These are phyloP conservation scores for Capsicum baccatum DNA, from an alignment of 257 asterid species.

Conservation along the genomic window DNA sequence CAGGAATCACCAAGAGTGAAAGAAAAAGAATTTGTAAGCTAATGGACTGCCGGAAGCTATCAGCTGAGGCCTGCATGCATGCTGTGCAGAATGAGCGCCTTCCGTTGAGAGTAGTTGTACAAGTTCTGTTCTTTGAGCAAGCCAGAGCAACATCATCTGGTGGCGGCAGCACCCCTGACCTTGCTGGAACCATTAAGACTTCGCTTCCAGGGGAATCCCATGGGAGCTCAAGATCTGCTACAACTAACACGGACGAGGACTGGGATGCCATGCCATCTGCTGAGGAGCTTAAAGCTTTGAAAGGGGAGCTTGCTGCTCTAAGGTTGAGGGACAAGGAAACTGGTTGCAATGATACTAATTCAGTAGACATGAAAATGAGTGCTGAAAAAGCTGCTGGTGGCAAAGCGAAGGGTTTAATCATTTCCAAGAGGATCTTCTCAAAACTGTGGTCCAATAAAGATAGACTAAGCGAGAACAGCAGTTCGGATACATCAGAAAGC, in stretches of 20 bases:
- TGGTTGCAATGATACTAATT: slow-evolving; percentile 29
- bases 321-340: slow-evolving; percentile 48
- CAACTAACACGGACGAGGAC: slow-evolving; percentile 83
- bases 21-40: slow-evolving; percentile 70
- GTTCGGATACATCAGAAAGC: slow-evolving; percentile 88
- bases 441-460: slow-evolving; percentile 86
- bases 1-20: slow-evolving; percentile 69
- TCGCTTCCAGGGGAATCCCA: slow-evolving; percentile 59
- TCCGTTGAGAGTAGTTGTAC: slow-evolving; percentile 77
- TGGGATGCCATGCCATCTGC: slow-evolving; percentile 73
- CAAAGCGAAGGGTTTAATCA: slow-evolving; percentile 50
- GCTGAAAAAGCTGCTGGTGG: slow-evolving; percentile 49
- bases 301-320: slow-evolving; percentile 63
- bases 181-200: slow-evolving; percentile 51
- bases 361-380: slow-evolving; percentile 39
- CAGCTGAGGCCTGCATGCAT: slow-evolving; percentile 75
- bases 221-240: slow-evolving; percentile 77
- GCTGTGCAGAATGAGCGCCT: slow-evolving; percentile 87
- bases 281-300: slow-evolving; percentile 71
- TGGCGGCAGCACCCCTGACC: slow-evolving; percentile 55
- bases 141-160: slow-evolving; percentile 53
- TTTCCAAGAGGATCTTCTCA: slow-evolving; percentile 58
- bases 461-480: slow-evolving; percentile 66
- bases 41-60: slow-evolving; percentile 81
- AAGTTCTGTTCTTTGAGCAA: slow-evolving; percentile 85